phyloP scores from a whole-genome alignment of 495 filamentous ascomycete species.

The Penicillium alfredii region DNA sequence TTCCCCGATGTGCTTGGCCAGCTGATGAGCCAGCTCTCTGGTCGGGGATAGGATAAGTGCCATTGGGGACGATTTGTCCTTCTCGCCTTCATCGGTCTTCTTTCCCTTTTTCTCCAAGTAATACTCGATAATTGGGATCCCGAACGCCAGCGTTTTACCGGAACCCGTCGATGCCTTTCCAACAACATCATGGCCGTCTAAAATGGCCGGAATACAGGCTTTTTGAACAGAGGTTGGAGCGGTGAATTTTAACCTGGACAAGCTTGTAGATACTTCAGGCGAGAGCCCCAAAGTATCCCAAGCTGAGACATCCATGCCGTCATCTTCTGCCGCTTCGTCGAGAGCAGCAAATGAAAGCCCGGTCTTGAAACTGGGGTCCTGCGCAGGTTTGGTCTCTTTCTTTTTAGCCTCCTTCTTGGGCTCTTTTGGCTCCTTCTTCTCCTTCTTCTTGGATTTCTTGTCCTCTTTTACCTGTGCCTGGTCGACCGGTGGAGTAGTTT shows the following conservation, averaged over 20 bases:
- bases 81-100: slow-evolving; percentile 17
- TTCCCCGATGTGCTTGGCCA: slow-evolving; percentile 70
- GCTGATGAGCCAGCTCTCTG: slow-evolving; percentile 86
- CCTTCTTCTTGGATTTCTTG: slow-evolving; percentile 26
- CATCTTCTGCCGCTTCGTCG: slow-evolving; percentile 38
- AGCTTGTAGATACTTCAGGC: slow-evolving; percentile 56
- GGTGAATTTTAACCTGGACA: slow-evolving; percentile 70
- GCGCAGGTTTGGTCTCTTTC: slow-evolving; percentile 5
- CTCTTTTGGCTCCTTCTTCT: slow-evolving; percentile 26
- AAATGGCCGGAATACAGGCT: slow-evolving; percentile 70
- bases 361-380: slow-evolving; percentile 22
- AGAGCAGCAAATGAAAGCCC: slow-evolving; percentile 37
- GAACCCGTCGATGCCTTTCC: slow-evolving; percentile 96
- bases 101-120: slow-evolving; percentile 33
- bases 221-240: slow-evolving; percentile 77
- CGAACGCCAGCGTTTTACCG: slow-evolving; percentile 96
- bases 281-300: slow-evolving; percentile 73
- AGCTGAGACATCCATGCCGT: slow-evolving; percentile 54
- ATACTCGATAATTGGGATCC: slow-evolving; percentile 49
- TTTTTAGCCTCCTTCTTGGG: slow-evolving; percentile 29
- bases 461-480: slow-evolving; percentile 23
- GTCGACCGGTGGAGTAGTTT: slow-evolving; percentile 15
- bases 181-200: slow-evolving; percentile 83
- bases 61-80: slow-evolving; percentile 44
- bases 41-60: slow-evolving; percentile 91